Evolutionary conservation across 164 flowering plant species (phyloP), one percentile per base, ranked within the genome.

Genomic region (Stephania yunnanensis): DNA sequence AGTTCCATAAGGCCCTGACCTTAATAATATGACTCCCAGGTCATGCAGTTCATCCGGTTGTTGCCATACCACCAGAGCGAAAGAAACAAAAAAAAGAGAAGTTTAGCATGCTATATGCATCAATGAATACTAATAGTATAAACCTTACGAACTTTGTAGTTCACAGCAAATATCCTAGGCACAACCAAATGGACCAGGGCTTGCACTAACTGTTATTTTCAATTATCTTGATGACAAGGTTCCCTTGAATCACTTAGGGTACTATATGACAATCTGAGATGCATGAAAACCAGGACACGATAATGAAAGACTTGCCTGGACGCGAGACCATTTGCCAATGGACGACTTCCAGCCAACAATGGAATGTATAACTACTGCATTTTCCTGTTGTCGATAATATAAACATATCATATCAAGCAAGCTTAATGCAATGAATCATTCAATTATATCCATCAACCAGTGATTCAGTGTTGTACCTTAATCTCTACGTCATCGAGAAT

Each of bases 311-410:
- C 86, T 82, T 83, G 81, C 99, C 97, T 96, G 98, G 50, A 94
- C 97, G 17, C 97, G 92, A 6, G 97, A 91, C 99, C 99, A 96
- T 83, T 81, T 91, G 69, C 99, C 99, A 61, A 96, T 83, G n/a
- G 91, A 87, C 36, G 97, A 94, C 78, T 92, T 96, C 99, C 99
- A 96, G 20, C 99, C 97, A 75, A 96, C 90, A 78, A 96, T 94
- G 10, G 99, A 78, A 82, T 96, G 88, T 11, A 87, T 87, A 22
- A 94, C 89, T 55, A 96, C 93, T 31, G 97, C 97, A 84, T 96
- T 92, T 87, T 96, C 99, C 99, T 96, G 86, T 73, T 73, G 58
- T 44, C 65, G 67, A 52, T 36, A 19, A 45, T 50, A 66, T 65
- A 71, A 70, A 10, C 68, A 64, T 13, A 76, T 13, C 12, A 36